These are phyloP conservation scores for Chlamydomonas eustigma DNA, from an alignment of 139 green algal species.

Conservation along the genomic window DNA sequence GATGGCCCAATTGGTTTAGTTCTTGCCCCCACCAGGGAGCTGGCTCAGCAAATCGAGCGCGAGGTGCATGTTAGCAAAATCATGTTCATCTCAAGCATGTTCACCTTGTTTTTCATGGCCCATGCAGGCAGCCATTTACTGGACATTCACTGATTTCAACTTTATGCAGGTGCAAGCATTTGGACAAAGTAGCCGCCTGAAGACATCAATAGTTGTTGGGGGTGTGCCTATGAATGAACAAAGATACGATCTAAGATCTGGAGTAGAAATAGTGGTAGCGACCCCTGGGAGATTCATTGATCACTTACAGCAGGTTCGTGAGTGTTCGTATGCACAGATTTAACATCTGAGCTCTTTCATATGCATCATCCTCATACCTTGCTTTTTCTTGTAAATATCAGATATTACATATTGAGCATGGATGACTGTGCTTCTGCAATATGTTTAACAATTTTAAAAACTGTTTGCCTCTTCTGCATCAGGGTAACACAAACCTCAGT, in stretches of 20 bases:
- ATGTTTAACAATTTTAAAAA: no score
- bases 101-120: not conserved
- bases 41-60: conserved; percentile 99
- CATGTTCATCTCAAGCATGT: no score
- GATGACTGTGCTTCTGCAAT: no score
- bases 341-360: no score
- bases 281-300: conserved; percentile 87
- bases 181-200: conserved; percentile 55
- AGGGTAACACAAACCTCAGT: conserved; percentile 65
- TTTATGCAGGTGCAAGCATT: conserved; percentile 30
- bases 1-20: conserved; percentile 94
- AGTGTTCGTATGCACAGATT: no score
- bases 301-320: conserved; percentile 62
- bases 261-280: conserved; percentile 78
- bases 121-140: not conserved
- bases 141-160: not conserved
- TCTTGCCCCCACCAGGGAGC: conserved; percentile 95
- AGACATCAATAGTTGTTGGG: conserved; percentile 62
- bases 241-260: conserved; percentile 67
- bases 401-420: no score
- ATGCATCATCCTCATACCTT: no score
- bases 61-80: conserved; percentile 67
- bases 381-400: no score
- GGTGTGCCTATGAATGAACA: conserved; percentile 72
- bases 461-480: not conserved